Evolutionary conservation across 73 alveolate genomes (phyloP).

Genomic region (Paramecium sonneborni): DNA sequence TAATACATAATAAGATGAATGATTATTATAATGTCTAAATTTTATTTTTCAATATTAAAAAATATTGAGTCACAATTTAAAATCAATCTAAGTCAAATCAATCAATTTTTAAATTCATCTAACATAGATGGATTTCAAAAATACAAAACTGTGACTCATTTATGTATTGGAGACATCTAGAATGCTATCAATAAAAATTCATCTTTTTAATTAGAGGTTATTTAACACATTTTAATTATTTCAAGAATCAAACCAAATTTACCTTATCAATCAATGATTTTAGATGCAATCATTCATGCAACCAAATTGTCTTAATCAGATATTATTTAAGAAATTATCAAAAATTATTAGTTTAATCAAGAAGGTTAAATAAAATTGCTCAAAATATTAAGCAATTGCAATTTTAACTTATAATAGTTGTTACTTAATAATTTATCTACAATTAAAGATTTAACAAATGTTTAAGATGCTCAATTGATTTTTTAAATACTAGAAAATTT

Average conservation of each 20-base stretch:
- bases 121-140: background rate
- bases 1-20: background rate
- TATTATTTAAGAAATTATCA: background rate
- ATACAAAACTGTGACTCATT: background rate
- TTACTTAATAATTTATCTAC: background rate
- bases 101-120: background rate
- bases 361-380: background rate
- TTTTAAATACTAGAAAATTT: background rate
- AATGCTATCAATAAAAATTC: background rate
- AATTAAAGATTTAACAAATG: background rate
- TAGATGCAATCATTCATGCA: background rate
- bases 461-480: background rate
- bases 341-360: background rate
- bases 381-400: background rate
- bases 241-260: background rate
- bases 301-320: background rate
- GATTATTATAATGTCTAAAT: background rate
- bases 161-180: background rate
- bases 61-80: background rate
- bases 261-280: background rate
- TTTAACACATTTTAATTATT: background rate
- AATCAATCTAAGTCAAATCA: background rate
- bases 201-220: background rate
- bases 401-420: background rate
- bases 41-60: background rate